Conservation (phyloP, 495 filamentous ascomycete species). For the Paragyromitra xinjiangensis region DNA sequence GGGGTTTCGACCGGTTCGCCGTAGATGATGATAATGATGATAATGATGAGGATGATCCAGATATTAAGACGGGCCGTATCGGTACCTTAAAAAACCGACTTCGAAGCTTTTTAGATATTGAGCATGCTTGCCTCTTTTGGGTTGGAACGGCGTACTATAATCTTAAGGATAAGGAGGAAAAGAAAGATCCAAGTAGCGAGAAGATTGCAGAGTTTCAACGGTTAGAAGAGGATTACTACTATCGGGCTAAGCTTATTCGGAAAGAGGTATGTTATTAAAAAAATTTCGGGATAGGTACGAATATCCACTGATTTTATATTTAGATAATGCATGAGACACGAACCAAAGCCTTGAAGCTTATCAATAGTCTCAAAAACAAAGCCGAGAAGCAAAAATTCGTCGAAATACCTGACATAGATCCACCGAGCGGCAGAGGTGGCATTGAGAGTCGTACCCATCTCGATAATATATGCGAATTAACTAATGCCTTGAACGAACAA, state of each 20-base stretch:
- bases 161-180: slow-evolving; percentile 73
- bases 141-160: slow-evolving; percentile 83
- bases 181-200: slow-evolving; percentile 69
- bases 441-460: slow-evolving; percentile 69
- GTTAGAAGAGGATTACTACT: slow-evolving; percentile 75
- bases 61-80: slow-evolving; percentile 55
- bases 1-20: neutral
- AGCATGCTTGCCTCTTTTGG: slow-evolving; percentile 86
- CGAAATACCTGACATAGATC: slow-evolving; percentile 69
- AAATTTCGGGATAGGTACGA: neutral
- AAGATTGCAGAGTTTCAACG: slow-evolving; percentile 72
- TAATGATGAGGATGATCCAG: slow-evolving; percentile 58
- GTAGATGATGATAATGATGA: neutral
- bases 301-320: slow-evolving; percentile 12
- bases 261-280: slow-evolving; percentile 64
- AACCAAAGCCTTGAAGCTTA: slow-evolving; percentile 59
- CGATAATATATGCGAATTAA: slow-evolving; percentile 66
- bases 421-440: slow-evolving; percentile 65
- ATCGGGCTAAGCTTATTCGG: slow-evolving; percentile 76
- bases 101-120: slow-evolving; percentile 75
- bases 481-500: slow-evolving; percentile 71
- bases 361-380: slow-evolving; percentile 63
- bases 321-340: slow-evolving; percentile 52
- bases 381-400: slow-evolving; percentile 65
- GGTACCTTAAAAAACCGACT: slow-evolving; percentile 68